A percentile compares a stretch with the other conserved stretches of the same genome.
Evolutionary conservation across 2,329 filamentous ascomycete genomes (phyloP).

Genomic region (Chrysosphaeria jannelii): DNA sequence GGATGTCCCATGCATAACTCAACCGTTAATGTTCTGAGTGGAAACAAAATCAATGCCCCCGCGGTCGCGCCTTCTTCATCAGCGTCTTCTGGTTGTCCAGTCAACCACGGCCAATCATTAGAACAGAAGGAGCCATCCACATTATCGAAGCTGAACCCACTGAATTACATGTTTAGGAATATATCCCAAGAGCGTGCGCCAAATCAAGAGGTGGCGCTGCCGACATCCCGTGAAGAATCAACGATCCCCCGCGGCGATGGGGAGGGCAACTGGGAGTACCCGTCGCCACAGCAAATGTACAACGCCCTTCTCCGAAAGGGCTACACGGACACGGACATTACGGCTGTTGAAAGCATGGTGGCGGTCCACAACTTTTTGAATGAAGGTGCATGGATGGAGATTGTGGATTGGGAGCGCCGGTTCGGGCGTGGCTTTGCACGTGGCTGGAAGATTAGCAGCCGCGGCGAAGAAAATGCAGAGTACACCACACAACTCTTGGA

Average conservation of each 20-base stretch:
- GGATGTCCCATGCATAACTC: constrained; percentile 27
- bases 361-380: constrained; percentile 95
- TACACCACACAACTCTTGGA: constrained; percentile 10
- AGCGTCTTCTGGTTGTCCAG: constrained; percentile 14
- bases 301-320: constrained; percentile 91
- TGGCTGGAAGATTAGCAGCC: constrained; percentile 44
- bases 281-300: constrained; percentile 98
- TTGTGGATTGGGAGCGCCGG: constrained; percentile 72
- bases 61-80: constrained; percentile 6
- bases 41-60: constrained; percentile 5
- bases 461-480: constrained; percentile 33
- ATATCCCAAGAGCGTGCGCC: constrained; percentile 53
- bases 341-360: constrained; percentile 89
- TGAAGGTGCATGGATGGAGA: constrained; percentile 89
- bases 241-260: constrained; percentile 71
- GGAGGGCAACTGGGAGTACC: constrained; percentile 80
- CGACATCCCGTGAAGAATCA: constrained; percentile 53
- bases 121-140: too few relatives aligned
- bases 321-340: constrained; percentile 76
- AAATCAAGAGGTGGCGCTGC: constrained; percentile 42
- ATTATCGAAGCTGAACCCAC: constrained; percentile 26
- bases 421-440: constrained; percentile 43
- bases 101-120: constrained; percentile 7
- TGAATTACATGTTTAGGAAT: constrained; percentile 88
- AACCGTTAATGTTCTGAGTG: constrained; percentile 16